Percentiles rank a stretch among this genome's conserved stretches.
These are phyloP conservation scores for Helminthosporium solani DNA, from an alignment of 2,329 filamentous ascomycete genomes.

Conservation along the genomic window DNA sequence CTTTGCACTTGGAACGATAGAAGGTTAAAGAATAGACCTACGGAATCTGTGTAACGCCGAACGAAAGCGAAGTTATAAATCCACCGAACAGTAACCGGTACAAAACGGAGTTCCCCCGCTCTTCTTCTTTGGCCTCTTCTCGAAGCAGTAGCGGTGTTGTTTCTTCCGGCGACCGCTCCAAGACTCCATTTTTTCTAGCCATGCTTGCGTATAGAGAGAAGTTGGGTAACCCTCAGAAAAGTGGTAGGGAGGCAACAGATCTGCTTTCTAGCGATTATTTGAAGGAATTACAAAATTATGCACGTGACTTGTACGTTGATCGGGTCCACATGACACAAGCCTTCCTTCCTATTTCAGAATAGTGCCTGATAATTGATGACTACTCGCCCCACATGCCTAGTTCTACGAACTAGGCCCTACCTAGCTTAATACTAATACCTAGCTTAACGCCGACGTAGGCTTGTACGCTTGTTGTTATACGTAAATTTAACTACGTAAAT, in stretches of 20 bases:
- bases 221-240: too few species aligned
- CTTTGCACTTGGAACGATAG: background rate
- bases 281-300: too few species aligned
- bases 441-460: too few species aligned
- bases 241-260: too few species aligned
- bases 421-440: too few species aligned
- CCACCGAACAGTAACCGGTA: constrained; percentile 58
- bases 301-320: too few species aligned
- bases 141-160: constrained; percentile 16
- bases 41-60: constrained; percentile 53
- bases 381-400: too few species aligned
- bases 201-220: background rate
- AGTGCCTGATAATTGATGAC: background rate
- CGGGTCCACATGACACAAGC: too few species aligned
- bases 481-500: too few species aligned
- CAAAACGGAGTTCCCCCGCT: constrained; percentile 25
- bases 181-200: background rate
- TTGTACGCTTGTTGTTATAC: too few species aligned
- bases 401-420: too few species aligned
- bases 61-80: constrained; percentile 59
- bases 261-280: too few species aligned
- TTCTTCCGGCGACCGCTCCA: constrained; percentile 5
- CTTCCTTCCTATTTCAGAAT: background rate
- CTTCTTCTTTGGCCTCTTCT: constrained; percentile 1
- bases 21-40: constrained; percentile 1